Evolutionary conservation across 208 protist genomes (phyloP), one percentile per base, ranked within the genome.

Genomic region (Trypanosoma vivax): DNA sequence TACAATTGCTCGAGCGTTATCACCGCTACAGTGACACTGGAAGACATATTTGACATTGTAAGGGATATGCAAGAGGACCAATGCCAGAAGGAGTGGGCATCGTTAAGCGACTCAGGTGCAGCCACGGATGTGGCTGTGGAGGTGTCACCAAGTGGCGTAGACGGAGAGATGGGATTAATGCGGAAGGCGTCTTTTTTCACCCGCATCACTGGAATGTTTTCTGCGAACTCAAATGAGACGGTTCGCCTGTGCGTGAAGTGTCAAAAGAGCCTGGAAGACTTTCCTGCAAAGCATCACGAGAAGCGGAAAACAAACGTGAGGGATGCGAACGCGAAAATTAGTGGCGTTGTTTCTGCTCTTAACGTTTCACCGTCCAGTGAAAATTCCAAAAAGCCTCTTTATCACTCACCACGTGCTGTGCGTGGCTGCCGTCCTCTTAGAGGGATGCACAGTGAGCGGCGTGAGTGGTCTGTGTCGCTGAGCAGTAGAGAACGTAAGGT

Each of bases 191-290:
- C 39, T 43, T 18, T 43, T 43, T 43, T 43, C 39, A 18, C 39
- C 16, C 10, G 39, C 23, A 7, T 43, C n/a, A 43, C 23, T 24
- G n/a, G 5, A 24, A 21, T 6, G n/a, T 43, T 43, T 18, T 21
- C 23, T 7, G 39, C 6, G 10, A 43, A 18, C 16, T 19, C 23
- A 9, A 24, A 11, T 11, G 39, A 9, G 6, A 6, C n/a, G 23
- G 42, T 42, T n/a, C 53, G 53, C 11, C 42, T 60, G 7, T 60
- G 53, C 42, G 18, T 21, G 16, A 16, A 28, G 10, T 60, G 53
- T 23, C 34, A 49, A 16, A 18, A 28, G 29, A 28, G 21, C 2
- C 30, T 50, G 0, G n/a, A n/a, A n/a, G n/a, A n/a, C n/a, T n/a
- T n/a, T n/a, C n/a, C n/a, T n/a, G n/a, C n/a, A n/a, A n/a, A n/a